Conservation (phyloP, 176 grass and related monocot species). For the Aegilops bicornis region DNA sequence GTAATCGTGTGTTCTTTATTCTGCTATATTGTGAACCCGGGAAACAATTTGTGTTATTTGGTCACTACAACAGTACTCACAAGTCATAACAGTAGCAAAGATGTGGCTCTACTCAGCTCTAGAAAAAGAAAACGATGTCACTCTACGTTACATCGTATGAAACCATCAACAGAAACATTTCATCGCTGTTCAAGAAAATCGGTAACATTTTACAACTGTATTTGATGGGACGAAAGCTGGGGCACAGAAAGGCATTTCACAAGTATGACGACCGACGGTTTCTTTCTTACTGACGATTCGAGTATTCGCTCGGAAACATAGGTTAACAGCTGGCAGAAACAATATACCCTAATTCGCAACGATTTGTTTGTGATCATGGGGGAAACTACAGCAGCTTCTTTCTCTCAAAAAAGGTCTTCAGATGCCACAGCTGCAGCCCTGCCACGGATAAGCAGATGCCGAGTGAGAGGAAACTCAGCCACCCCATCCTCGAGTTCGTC, state of each 20-base stretch:
- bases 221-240: background rate
- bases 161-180: background rate
- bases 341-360: background rate
- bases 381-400: slow-evolving; percentile 84
- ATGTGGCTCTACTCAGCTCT: no score
- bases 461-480: slow-evolving; percentile 85
- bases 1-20: no score
- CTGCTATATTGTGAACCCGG: no score
- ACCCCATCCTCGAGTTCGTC: slow-evolving; percentile 92
- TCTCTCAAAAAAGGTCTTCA: slow-evolving; percentile 98
- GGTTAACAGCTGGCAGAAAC: slow-evolving; percentile 1
- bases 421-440: slow-evolving; percentile 87
- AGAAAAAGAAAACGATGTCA: background rate
- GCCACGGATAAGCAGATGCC: slow-evolving; percentile 76
- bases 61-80: no score
- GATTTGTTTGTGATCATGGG: background rate
- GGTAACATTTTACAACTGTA: slow-evolving; percentile 5
- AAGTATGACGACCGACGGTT: slow-evolving; percentile 2
- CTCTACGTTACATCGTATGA: background rate
- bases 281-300: slow-evolving; percentile 16
- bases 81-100: no score
- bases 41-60: no score
- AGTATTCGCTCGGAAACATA: slow-evolving; percentile 15
- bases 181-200: no score
- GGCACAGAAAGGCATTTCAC: background rate